phyloP scores from a whole-genome alignment of 179 eudicot species.

The Heliamphora pulchella region DNA sequence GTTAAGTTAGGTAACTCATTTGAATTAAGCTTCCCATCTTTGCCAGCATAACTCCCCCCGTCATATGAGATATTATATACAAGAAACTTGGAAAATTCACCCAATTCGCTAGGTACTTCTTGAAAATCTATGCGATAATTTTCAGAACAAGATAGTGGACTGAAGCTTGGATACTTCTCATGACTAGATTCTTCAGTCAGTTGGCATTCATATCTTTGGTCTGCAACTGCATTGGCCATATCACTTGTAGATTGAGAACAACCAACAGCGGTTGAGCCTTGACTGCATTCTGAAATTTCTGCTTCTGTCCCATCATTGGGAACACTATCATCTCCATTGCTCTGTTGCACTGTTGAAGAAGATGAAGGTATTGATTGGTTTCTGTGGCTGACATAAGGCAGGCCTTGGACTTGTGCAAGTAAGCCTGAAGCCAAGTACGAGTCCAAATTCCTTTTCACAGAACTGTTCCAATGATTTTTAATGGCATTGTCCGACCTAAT shows the following conservation, averaged over 20 bases:
- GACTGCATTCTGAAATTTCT: constrained; percentile 77
- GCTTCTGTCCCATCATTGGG: constrained; percentile 42
- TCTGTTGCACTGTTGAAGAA: constrained; percentile 43
- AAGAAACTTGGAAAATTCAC: constrained; percentile 31
- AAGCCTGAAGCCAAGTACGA: constrained; percentile 76
- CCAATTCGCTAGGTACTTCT: constrained; percentile 42
- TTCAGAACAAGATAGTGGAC: constrained; percentile 37
- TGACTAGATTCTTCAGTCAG: constrained; percentile 38
- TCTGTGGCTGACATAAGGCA: constrained; percentile 33
- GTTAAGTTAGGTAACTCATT: constrained; percentile 41
- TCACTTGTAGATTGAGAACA: constrained; percentile 51
- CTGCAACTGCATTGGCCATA: constrained; percentile 29
- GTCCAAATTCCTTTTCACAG: constrained; percentile 88
- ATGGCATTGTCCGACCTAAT: constrained; percentile 95
- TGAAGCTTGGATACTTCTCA: constrained; percentile 29
- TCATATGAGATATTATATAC: constrained; percentile 38
- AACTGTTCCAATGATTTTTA: constrained; percentile 97
- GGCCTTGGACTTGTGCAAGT: constrained; percentile 66
- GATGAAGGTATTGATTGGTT: constrained; percentile 40
- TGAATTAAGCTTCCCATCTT: constrained; percentile 33
- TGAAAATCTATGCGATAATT: constrained; percentile 33
- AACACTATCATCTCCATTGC: constrained; percentile 49
- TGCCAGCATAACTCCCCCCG: constrained; percentile 26
- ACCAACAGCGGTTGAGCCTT: constrained; percentile 43
- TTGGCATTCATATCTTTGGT: constrained; percentile 36